Evolutionary conservation across 2,329 filamentous ascomycete genomes (phyloP), one percentile per base, ranked within the genome.

Genomic region (Didymella segeticola): DNA sequence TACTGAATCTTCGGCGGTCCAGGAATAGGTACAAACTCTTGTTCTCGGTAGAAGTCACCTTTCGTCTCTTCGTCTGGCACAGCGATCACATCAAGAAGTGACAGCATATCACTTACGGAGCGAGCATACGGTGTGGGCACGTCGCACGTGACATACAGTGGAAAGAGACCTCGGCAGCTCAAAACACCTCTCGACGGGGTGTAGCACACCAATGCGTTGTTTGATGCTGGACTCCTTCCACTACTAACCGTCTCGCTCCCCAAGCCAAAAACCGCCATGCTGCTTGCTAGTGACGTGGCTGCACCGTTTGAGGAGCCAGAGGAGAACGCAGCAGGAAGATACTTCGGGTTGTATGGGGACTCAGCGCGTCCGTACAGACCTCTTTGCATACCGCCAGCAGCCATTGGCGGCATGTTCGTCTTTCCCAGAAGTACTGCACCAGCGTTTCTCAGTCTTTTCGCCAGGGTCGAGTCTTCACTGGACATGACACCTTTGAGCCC

Each of bases 321-420:
- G 0, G 79, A 81, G 62, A 80, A 85, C 0, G 82, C 83, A 2
- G 81, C 82, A 0, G 83, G 77, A 2, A 84, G 70, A 43, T 82
- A 86, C 0, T 79, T 74, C 0, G 64, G 48, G 43, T 85, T 85
- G 60, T 86, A 86, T 0, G 83, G 83, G 20, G 77, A 82, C 61
- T 85, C 82, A 0, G 83, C 81, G 2, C 83, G 75, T 0, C 83
- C 83, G 54, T 84, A 84, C 0, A 82, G 57, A 0, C 83, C 83
- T 7, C 83, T 74, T 53, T 85, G 82, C 77, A 83, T 84, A 0
- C 84, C 83, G 0, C 82, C 83, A 19, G 80, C 79, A 10, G 83
- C 83, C 82, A 86, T 84, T 0, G 83, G 80, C 0, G 81, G 83
- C 79, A 86, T 84, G 50, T 86, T 87, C 0, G 84, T 85, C 37